Percentiles rank a stretch among this genome's conserved stretches.
Evolutionary conservation across 2,329 filamentous ascomycete species (phyloP).

Genomic region (Epichloe gansuensis): DNA sequence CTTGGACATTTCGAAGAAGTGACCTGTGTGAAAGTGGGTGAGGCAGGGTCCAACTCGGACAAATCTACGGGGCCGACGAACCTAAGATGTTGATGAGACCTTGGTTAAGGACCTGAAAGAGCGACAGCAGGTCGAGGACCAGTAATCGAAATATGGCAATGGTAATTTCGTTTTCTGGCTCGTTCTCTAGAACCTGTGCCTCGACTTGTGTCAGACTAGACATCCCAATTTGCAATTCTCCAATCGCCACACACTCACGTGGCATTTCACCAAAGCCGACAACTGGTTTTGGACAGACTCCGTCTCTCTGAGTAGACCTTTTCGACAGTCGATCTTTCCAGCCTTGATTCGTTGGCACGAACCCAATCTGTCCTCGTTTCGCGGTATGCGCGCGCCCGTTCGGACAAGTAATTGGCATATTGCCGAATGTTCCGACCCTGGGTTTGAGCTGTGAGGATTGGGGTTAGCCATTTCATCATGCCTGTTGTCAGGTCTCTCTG

Average conservation of each 20-base stretch:
- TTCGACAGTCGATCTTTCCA: conserved; percentile 79
- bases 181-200: conserved; percentile 64
- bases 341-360: conserved; percentile 62
- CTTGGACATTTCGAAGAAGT: conserved; percentile 97
- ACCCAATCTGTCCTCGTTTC: conserved; percentile 88
- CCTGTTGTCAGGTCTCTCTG: neutral
- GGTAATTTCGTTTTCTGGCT: conserved; percentile 93
- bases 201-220: neutral
- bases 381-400: conserved; percentile 70
- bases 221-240: neutral
- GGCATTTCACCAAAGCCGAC: conserved; percentile 72
- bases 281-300: conserved; percentile 86
- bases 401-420: conserved; percentile 77
- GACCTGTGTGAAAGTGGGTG: conserved; percentile 42
- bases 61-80: conserved; percentile 29
- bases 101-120: conserved; percentile 94
- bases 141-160: conserved; percentile 85
- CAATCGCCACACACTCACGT: conserved; percentile 43
- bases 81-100: conserved; percentile 94
- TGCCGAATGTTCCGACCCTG: conserved; percentile 90
- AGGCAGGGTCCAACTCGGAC: conserved; percentile 6
- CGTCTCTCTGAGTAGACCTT: conserved; percentile 83
- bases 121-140: conserved; percentile 74
- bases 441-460: conserved; percentile 55
- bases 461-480: neutral